Evolutionary conservation across 208 protist genomes (phyloP).

Genomic region (Wallacemonas collosoma): DNA sequence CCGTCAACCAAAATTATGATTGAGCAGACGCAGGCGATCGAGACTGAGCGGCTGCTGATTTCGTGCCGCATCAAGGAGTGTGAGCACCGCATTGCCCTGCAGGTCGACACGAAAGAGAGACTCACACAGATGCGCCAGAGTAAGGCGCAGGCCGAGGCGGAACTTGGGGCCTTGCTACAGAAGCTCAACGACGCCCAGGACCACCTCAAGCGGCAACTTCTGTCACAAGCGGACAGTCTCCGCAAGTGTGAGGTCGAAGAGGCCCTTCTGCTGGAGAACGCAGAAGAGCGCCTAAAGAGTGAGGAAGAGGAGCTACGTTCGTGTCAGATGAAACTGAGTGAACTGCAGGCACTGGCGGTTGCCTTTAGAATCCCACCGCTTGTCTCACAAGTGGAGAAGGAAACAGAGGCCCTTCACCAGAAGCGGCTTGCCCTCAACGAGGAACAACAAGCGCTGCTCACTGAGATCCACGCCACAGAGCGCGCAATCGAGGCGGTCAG

Average conservation of each 20-base stretch:
- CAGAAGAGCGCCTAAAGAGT: slow-evolving; percentile 26
- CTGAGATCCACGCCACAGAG: slow-evolving; percentile 15
- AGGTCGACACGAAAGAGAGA: slow-evolving; percentile 47
- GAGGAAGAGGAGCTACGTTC: slow-evolving; percentile 26
- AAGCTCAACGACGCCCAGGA: slow-evolving; percentile 59
- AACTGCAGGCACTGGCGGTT: slow-evolving; percentile 39
- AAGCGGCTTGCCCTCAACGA: slow-evolving; percentile 16
- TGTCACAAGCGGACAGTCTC: slow-evolving; percentile 48
- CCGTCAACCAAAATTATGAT: slow-evolving; percentile 54
- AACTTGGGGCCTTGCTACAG: slow-evolving; percentile 58
- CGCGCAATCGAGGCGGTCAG: not conserved
- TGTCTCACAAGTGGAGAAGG: slow-evolving; percentile 26
- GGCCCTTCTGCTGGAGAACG: slow-evolving; percentile 44
- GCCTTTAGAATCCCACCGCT: slow-evolving; percentile 37
- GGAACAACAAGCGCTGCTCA: slow-evolving; percentile 24
- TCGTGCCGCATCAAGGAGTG: slow-evolving; percentile 72
- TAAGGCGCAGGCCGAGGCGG: slow-evolving; percentile 44
- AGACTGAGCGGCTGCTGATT: slow-evolving; percentile 71
- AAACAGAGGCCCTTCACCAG: slow-evolving; percentile 30
- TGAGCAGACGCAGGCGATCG: slow-evolving; percentile 74
- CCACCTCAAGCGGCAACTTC: slow-evolving; percentile 61
- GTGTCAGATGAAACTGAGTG: slow-evolving; percentile 38
- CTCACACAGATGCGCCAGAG: slow-evolving; percentile 32
- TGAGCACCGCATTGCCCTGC: slow-evolving; percentile 58
- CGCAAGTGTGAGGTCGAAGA: slow-evolving; percentile 74